These are phyloP conservation scores for Neckera pumila DNA, from an alignment of 225 moss, liverwort and hornwort genomes.

Conservation along the genomic window DNA sequence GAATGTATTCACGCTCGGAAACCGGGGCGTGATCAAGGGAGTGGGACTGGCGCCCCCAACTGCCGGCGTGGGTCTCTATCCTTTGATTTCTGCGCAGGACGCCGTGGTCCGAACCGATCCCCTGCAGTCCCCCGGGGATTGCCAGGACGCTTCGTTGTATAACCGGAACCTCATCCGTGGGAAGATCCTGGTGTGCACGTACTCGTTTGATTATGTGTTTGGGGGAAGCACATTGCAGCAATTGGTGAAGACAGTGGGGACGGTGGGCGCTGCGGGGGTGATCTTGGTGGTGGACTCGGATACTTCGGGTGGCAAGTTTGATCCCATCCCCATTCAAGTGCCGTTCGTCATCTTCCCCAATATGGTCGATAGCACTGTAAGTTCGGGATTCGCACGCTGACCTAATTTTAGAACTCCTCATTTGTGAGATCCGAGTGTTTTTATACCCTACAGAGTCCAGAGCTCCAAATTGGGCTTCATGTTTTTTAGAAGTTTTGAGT, in stretches of 20 bases:
- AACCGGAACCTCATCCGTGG: constrained; percentile 29
- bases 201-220: constrained; percentile 53
- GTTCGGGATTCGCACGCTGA: background rate
- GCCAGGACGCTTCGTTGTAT: constrained; percentile 54
- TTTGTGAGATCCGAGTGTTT: background rate
- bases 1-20: constrained; percentile 12
- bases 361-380: constrained; percentile 1
- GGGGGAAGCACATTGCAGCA: constrained; percentile 54
- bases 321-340: constrained; percentile 41
- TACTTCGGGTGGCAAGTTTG: constrained; percentile 50
- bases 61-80: background rate
- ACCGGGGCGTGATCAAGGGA: background rate
- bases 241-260: constrained; percentile 27
- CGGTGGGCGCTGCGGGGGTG: constrained; percentile 56
- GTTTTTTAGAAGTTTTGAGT: background rate
- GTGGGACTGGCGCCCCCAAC: constrained; percentile 22
- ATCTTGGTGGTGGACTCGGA: constrained; percentile 67
- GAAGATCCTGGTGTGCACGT: constrained; percentile 74
- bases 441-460: background rate
- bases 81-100: constrained; percentile 15
- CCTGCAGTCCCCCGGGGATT: constrained; percentile 15
- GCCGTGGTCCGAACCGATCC: constrained; percentile 16
- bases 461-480: background rate
- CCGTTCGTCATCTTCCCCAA: constrained; percentile 14
- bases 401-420: background rate